Evolutionary conservation across 208 protist genomes (phyloP).

Genomic region (Borovskyia barvae): DNA sequence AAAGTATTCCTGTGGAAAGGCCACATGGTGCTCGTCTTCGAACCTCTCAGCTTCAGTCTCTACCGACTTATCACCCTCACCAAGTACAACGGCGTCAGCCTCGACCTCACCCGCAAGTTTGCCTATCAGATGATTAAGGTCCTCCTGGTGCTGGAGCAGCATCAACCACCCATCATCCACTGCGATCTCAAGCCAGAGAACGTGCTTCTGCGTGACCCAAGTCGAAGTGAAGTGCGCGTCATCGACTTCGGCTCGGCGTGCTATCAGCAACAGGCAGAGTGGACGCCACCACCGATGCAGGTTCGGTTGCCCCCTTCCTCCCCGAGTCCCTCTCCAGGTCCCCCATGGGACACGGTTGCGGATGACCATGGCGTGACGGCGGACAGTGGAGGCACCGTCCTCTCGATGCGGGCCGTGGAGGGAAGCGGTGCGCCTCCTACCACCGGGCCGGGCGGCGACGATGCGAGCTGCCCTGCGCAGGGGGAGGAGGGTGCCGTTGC

Average conservation of each 20-base stretch:
- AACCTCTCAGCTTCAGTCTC: slow-evolving; percentile 96
- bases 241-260: slow-evolving; percentile 99
- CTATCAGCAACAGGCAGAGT: slow-evolving; percentile 44
- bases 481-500: neutral
- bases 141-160: slow-evolving; percentile 88
- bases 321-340: slow-evolving; percentile 14
- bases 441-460: neutral
- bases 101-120: slow-evolving; percentile 92
- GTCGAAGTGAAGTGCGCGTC: slow-evolving; percentile 88
- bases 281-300: slow-evolving; percentile 18
- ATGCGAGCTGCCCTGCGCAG: neutral
- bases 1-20: slow-evolving; percentile 84
- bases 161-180: slow-evolving; percentile 95
- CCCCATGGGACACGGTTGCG: slow-evolving; percentile 15
- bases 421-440: neutral
- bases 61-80: slow-evolving; percentile 94
- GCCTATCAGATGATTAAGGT: slow-evolving; percentile 92
- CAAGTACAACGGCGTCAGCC: slow-evolving; percentile 86
- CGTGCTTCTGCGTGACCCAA: slow-evolving; percentile 88
- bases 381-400: neutral
- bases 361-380: neutral
- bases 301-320: slow-evolving; percentile 20
- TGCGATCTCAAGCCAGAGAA: slow-evolving; percentile 98
- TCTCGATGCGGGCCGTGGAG: neutral
- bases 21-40: slow-evolving; percentile 97